Evolutionary conservation across 441 rosid genomes (phyloP), one percentile per base, ranked within the genome.

Genomic region (Gossypium laxum): DNA sequence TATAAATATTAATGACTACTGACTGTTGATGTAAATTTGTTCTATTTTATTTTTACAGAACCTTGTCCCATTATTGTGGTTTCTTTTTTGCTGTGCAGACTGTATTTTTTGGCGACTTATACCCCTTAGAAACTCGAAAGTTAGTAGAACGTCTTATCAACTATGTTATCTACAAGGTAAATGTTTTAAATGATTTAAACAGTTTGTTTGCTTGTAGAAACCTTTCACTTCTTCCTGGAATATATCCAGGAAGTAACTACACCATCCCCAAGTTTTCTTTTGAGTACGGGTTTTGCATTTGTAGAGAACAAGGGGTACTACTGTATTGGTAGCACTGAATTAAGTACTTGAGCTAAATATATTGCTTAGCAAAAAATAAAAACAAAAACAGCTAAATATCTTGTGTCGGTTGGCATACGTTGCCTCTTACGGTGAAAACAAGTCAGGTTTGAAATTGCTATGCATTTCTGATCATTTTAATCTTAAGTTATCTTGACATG

Each of bases 101-200:
- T 81, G 70, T 92, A 74, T 94, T 94, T 81, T 92, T 94, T 76
- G 87, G 80, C 52, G 89, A 90, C 77, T 81, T 94, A 75, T 85
- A 91, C 76, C 82, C 89, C 51, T 81, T 91, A 69, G 99, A 94
- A 85, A 82, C 89, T 52, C 83, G 86, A 69, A 94, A 89, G 80
- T 76, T 94, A 78, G 84, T 85, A 81, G 98, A 92, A 79, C 91
- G 93, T 15, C 91, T 94, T 74, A 76, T 87, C 76, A 92, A 94
- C 79, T 92, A 94, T 86, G 88, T 91, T 81, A 85, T 90, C 67
- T 94, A 94, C 82, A 93, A 91, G 97, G 98, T 93, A 81, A 75
- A 62, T 76, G 47, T 57, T 79, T 64, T 73, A 59, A 48, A n/a
- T 69, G 21, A 28, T 72, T 69, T 38, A 68, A 45, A 30, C n/a